Evolutionary conservation across 768 basidiomycete species (phyloP).

Genomic region (Mrakia gelida): DNA sequence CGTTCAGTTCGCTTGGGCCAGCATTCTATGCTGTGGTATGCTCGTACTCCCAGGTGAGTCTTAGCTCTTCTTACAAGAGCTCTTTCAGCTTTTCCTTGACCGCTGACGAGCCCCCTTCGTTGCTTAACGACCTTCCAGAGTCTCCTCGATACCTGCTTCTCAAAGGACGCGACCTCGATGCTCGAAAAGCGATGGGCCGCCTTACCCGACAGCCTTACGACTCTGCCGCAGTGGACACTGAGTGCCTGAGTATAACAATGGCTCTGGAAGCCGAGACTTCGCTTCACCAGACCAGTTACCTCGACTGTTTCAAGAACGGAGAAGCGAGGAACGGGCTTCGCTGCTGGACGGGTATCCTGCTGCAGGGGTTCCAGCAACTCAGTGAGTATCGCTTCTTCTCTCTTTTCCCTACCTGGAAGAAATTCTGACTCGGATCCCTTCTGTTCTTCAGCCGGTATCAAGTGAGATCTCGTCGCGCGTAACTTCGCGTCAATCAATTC

Average conservation of each 20-base stretch:
- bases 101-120: conserved; percentile 45
- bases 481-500: no score
- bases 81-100: conserved; percentile 55
- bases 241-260: conserved; percentile 36
- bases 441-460: conserved; percentile 67
- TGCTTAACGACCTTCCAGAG: conserved; percentile 59
- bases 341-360: conserved; percentile 73
- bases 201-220: conserved; percentile 56
- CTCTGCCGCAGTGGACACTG: conserved; percentile 55
- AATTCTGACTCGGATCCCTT: not conserved
- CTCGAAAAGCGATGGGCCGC: conserved; percentile 57
- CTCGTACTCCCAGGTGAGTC: conserved; percentile 57
- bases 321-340: conserved; percentile 63
- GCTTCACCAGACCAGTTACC: conserved; percentile 19
- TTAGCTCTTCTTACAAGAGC: conserved; percentile 61
- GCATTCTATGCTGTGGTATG: conserved; percentile 41
- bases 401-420: no score
- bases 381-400: not conserved
- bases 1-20: conserved; percentile 38
- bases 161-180: conserved; percentile 49
- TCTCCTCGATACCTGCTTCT: conserved; percentile 37
- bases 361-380: conserved; percentile 53
- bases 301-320: conserved; percentile 53
- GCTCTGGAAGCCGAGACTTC: conserved; percentile 29
- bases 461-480: not conserved